phyloP scores from a whole-genome alignment of 2,329 filamentous ascomycete genomes.

The Colletotrichum endophyticum region DNA sequence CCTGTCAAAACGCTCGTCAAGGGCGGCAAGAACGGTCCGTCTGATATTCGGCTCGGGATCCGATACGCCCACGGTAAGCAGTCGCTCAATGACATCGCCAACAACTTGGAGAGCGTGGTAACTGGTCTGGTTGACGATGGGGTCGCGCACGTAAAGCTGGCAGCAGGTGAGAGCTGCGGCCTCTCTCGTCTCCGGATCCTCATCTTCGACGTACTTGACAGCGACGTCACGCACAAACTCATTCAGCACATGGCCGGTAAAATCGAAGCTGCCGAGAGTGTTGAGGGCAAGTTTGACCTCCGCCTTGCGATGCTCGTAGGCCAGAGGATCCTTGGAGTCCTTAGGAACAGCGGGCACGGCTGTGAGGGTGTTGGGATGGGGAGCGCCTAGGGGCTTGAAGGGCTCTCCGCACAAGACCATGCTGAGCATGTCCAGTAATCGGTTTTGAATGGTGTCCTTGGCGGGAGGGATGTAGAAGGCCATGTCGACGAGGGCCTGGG shows the following conservation, averaged over 20 bases:
- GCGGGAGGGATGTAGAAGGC: conserved; percentile 98
- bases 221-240: conserved; percentile 99
- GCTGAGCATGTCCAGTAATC: conserved; percentile 92
- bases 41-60: conserved; percentile 91
- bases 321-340: conserved; percentile 82
- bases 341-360: conserved; percentile 84
- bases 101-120: conserved; percentile 97
- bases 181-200: conserved; percentile 91
- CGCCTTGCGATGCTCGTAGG: conserved; percentile 79
- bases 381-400: conserved; percentile 91
- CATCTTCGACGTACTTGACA: conserved; percentile 96
- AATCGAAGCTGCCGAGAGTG: conserved; percentile 97
- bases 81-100: conserved; percentile 95
- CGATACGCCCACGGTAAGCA: conserved; percentile 92
- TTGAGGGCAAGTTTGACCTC: conserved; percentile 94
- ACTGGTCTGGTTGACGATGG: conserved; percentile 97
- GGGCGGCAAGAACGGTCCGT: conserved; percentile 82
- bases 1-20: conserved; percentile 93
- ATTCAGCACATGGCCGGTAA: conserved; percentile 89
- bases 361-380: conserved; percentile 79
- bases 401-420: conserved; percentile 90
- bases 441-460: conserved; percentile 90
- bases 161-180: conserved; percentile 96
- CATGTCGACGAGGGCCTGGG: conserved; percentile 96
- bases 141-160: conserved; percentile 94